phyloP scores from a whole-genome alignment of 306 rosid genomes.

The Macrotyloma uniflorum region DNA sequence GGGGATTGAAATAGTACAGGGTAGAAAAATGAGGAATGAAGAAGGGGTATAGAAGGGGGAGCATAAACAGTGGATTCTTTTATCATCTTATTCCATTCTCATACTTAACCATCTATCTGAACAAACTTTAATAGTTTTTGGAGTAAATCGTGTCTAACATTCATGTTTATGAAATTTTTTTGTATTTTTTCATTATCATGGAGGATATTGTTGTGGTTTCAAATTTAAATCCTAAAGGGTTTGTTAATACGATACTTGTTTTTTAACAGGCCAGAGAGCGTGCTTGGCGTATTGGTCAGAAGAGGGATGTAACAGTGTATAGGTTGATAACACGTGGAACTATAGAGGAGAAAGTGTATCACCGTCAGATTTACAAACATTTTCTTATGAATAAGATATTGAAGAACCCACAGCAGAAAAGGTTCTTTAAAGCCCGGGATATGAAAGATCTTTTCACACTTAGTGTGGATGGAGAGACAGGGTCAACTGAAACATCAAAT shows the following conservation, averaged over 20 bases:
- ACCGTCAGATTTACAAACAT: slow-evolving; percentile 97
- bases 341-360: slow-evolving; percentile 95
- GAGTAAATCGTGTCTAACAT: not conserved
- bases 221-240: slow-evolving; percentile 28
- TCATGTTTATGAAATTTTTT: slow-evolving; percentile 32
- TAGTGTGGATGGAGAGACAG: slow-evolving; percentile 70
- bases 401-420: slow-evolving; percentile 95
- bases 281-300: slow-evolving; percentile 99
- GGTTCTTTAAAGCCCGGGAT: slow-evolving; percentile 96
- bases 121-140: slow-evolving; percentile 12
- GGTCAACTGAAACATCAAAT: slow-evolving; percentile 86
- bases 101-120: slow-evolving; percentile 17
- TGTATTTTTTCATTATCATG: slow-evolving; percentile 28
- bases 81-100: not conserved
- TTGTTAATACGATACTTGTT: slow-evolving; percentile 33
- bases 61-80: slow-evolving; percentile 11
- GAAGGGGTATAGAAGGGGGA: not conserved
- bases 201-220: slow-evolving; percentile 27
- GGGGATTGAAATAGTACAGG: not conserved
- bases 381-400: slow-evolving; percentile 92
- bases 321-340: slow-evolving; percentile 97
- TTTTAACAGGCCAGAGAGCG: slow-evolving; percentile 91
- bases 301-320: slow-evolving; percentile 88
- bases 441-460: slow-evolving; percentile 93
- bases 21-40: not conserved